Conservation (phyloP, 768 basidiomycete species). For the Termitomyces sp. region DNA sequence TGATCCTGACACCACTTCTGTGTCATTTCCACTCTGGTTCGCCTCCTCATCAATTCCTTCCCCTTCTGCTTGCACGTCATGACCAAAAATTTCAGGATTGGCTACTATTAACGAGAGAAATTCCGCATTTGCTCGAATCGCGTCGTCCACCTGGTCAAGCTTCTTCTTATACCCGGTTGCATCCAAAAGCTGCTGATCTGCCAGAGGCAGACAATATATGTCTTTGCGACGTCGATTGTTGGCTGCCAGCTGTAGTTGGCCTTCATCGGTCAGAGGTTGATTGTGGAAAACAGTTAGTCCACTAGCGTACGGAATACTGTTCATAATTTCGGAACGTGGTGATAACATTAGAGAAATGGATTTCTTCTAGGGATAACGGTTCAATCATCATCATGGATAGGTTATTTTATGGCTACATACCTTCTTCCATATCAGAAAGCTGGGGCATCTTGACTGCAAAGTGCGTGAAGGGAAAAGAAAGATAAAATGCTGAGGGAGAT, state of each 20-base stretch:
- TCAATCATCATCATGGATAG: neutral
- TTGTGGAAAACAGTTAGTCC: neutral
- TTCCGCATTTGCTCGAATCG: slow-evolving; percentile 74
- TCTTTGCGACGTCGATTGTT: slow-evolving; percentile 72
- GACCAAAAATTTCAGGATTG: slow-evolving; percentile 78
- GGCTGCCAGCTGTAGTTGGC: slow-evolving; percentile 34
- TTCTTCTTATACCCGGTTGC: slow-evolving; percentile 73
- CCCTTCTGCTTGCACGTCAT: slow-evolving; percentile 32
- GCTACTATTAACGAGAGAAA: slow-evolving; percentile 73
- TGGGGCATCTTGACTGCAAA: slow-evolving; percentile 18
- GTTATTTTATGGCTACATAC: slow-evolving; percentile 13
- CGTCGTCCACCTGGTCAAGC: slow-evolving; percentile 73
- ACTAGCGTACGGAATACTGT: slow-evolving; percentile 56
- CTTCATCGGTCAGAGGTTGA: slow-evolving; percentile 8
- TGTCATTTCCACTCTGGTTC: slow-evolving; percentile 4
- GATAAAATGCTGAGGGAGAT: neutral
- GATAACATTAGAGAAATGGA: slow-evolving; percentile 73
- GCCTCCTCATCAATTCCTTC: slow-evolving; percentile 15
- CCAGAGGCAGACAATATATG: slow-evolving; percentile 59
- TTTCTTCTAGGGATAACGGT: slow-evolving; percentile 42
- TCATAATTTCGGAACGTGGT: slow-evolving; percentile 72
- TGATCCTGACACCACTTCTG: neutral
- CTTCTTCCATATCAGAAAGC: slow-evolving; percentile 30
- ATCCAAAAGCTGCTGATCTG: slow-evolving; percentile 66
- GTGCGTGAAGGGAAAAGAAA: neutral